A percentile compares a stretch with the other conserved stretches of the same genome.
These are phyloP conservation scores for Diddensiella santjacobensis DNA, from an alignment of 805 yeast genomes.

Conservation along the genomic window DNA sequence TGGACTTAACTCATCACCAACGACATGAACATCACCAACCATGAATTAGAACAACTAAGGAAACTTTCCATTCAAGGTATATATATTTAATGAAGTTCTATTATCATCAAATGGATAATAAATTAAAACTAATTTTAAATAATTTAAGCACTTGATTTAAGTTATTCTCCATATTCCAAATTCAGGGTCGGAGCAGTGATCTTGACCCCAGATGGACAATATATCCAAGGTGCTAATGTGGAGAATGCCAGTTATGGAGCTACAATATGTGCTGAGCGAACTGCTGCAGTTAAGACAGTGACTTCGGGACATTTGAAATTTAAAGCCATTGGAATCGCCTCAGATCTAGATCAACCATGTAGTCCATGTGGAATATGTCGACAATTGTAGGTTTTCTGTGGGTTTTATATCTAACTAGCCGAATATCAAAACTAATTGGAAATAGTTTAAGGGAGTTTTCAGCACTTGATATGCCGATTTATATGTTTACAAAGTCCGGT, in stretches of 20 bases:
- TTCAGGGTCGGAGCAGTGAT: conserved; percentile 83
- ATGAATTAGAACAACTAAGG: not conserved
- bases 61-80: not conserved
- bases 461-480: conserved; percentile 47
- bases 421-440: not conserved
- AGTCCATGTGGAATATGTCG: conserved; percentile 95
- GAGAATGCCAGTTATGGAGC: conserved; percentile 91
- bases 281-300: conserved; percentile 58
- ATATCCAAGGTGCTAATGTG: conserved; percentile 74
- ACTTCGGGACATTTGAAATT: conserved; percentile 36
- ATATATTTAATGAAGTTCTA: too few relatives aligned
- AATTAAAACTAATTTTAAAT: too few relatives aligned
- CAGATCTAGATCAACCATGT: conserved; percentile 54
- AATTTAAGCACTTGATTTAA: conserved; percentile 45
- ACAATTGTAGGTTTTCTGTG: conserved; percentile 49
- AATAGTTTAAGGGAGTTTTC: conserved; percentile 69
- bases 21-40: not conserved
- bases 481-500: conserved; percentile 54
- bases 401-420: too few relatives aligned
- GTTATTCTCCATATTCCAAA: conserved; percentile 71
- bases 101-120: too few relatives aligned
- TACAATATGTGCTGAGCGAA: conserved; percentile 71
- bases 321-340: conserved; percentile 62
- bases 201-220: conserved; percentile 47
- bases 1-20: too few relatives aligned